Percentiles rank a stretch among this genome's conserved stretches.
Evolutionary conservation across 2,329 filamentous ascomycete genomes (phyloP).

Genomic region (Aspergillus alliaceus): DNA sequence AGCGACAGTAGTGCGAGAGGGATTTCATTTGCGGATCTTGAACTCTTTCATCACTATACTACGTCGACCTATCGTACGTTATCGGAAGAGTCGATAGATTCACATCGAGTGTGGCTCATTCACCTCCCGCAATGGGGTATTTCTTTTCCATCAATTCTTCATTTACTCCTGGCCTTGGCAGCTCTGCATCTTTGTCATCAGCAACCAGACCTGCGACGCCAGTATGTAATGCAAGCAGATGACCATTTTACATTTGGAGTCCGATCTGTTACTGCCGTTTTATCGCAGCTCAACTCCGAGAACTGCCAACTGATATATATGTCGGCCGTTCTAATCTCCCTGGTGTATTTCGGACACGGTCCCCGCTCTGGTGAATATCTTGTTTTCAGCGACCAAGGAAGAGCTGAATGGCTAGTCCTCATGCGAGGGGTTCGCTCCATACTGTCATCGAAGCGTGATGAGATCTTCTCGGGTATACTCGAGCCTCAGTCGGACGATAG

Average conservation of each 20-base stretch:
- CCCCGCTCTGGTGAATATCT: constrained; percentile 32
- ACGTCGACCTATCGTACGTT: constrained; percentile 29
- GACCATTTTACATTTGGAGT: constrained; percentile 37
- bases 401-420: constrained; percentile 33
- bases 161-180: constrained; percentile 33
- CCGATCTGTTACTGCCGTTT: constrained; percentile 29
- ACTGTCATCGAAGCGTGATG: constrained; percentile 11
- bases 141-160: constrained; percentile 31
- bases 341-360: constrained; percentile 35
- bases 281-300: constrained; percentile 23
- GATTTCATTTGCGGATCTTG: constrained; percentile 29
- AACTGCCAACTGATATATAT: constrained; percentile 37
- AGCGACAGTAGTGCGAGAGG: constrained; percentile 7
- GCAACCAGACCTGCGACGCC: constrained; percentile 14
- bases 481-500: constrained; percentile 1
- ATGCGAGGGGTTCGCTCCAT: constrained; percentile 32
- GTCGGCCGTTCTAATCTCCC: constrained; percentile 30
- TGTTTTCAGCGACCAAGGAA: constrained; percentile 30
- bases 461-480: constrained; percentile 29
- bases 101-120: constrained; percentile 28
- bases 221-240: constrained; percentile 30
- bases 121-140: constrained; percentile 34
- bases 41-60: constrained; percentile 34
- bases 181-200: constrained; percentile 28
- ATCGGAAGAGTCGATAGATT: constrained; percentile 16